Percentiles rank a stretch among this genome's conserved stretches.
These are phyloP conservation scores for Carex parvula DNA, from an alignment of 176 grass and related monocot genomes.

Conservation along the genomic window DNA sequence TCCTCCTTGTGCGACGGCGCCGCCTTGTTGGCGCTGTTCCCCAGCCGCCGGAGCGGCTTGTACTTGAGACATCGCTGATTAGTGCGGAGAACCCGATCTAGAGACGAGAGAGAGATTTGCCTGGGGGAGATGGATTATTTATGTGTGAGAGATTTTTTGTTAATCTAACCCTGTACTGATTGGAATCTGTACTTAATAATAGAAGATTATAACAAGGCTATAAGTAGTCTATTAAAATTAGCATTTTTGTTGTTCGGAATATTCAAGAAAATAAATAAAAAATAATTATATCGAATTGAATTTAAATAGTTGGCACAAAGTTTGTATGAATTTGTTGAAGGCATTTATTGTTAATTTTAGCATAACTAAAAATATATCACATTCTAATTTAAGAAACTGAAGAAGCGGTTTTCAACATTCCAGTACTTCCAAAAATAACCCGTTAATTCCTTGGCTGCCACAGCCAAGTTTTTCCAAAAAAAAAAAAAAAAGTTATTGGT, in stretches of 20 bases:
- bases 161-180: constrained; percentile 2
- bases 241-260: neutral
- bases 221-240: neutral
- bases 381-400: neutral
- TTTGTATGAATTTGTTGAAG: neutral
- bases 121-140: neutral
- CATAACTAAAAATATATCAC: neutral
- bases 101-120: constrained; percentile 16
- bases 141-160: neutral
- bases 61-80: constrained; percentile 56
- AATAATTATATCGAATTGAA: neutral
- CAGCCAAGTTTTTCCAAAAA: too few relatives aligned
- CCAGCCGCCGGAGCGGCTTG: constrained; percentile 37
- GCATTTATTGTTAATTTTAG: neutral
- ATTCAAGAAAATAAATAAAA: neutral
- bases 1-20: constrained; percentile 31
- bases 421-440: neutral
- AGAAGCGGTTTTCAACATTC: neutral
- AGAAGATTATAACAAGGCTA: neutral
- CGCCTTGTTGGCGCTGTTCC: constrained; percentile 36
- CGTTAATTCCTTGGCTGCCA: too few relatives aligned
- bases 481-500: too few relatives aligned
- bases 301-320: neutral
- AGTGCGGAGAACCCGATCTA: constrained; percentile 34
- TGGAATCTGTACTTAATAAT: neutral